These are phyloP conservation scores for Passiflora organensis DNA, from an alignment of 345 rosid species.

Conservation along the genomic window DNA sequence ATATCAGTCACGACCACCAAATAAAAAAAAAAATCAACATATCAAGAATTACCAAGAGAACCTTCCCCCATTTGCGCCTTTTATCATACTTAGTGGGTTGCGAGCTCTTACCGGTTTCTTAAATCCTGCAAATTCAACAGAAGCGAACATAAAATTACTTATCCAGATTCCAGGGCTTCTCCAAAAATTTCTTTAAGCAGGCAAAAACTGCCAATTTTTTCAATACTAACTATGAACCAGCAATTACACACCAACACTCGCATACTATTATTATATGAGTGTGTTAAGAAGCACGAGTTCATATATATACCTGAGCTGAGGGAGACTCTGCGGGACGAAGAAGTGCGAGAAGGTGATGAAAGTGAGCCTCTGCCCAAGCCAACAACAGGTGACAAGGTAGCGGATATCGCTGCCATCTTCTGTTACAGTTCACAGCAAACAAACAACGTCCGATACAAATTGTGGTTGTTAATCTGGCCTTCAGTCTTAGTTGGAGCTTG, in stretches of 20 bases:
- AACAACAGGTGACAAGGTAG: slow-evolving; percentile 46
- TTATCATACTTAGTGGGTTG: too few species aligned
- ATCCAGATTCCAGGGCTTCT: too few species aligned
- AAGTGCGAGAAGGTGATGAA: slow-evolving; percentile 20
- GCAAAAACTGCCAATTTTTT: neutral
- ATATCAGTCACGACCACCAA: too few species aligned
- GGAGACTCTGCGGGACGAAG: neutral
- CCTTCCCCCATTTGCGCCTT: too few species aligned
- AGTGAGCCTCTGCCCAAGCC: slow-evolving; percentile 60
- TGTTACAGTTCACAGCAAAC: neutral
- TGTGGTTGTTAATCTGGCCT: neutral
- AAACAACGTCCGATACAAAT: too few species aligned
- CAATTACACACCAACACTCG: neutral
- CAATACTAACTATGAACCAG: neutral
- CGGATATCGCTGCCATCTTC: slow-evolving; percentile 59
- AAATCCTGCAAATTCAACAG: neutral
- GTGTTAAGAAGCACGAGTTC: neutral
- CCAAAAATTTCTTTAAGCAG: too few species aligned
- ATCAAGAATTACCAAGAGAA: neutral
- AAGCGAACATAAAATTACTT: too few species aligned
- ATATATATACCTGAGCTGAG: slow-evolving; percentile 42
- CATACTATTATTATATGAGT: neutral
- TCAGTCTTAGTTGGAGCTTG: neutral
- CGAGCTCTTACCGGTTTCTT: too few species aligned
- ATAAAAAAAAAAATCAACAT: neutral